Evolutionary conservation across 306 rosid genomes (phyloP), one percentile per base, ranked within the genome.

Genomic region (Echinosophora koreensis): DNA sequence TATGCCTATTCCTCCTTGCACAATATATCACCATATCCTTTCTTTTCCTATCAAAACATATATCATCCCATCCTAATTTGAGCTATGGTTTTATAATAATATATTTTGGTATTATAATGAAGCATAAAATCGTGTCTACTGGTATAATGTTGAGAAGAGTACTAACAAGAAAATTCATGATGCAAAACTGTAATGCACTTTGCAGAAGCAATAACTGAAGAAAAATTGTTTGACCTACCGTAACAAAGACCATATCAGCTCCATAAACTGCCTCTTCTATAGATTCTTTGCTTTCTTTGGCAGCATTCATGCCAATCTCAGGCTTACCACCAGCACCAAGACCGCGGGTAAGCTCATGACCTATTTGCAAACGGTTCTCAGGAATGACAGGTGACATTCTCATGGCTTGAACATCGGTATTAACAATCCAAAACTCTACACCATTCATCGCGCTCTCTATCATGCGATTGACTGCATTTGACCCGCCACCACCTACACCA

Each of bases 241-340:
- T 95, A 60, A 95, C 99, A 71, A 95, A 95, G 76, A 95, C 97
- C 99, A 95, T 95, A 65, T 95, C 99, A 73, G 99, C 80, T 69
- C 99, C 99, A 79, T 81, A 86, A 74, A 95, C 91, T 0, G 99
- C 93, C 86, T 86, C 97, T 81, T 95, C 93, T 73, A 95, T 89
- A 0, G 92, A 88, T 60, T 91, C 89, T 79, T 79, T 87, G 84
- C 99, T 95, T 76, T 95, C 99, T 73, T 95, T 87, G 38, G 99
- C 99, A 80, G 99, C 99, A 88, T 87, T 95, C 99, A 95, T 95
- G 65, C 99, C 99, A 80, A 95, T 90, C 69, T 95, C 99, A 1
- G 99, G 99, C 84, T 92, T 92, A 42, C 99, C 99, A 82, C 99
- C 99, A 1, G 99, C 97, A 16, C 99, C 99, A 70, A 95, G 99